Evolutionary conservation across 331 rosid genomes (phyloP), one percentile per base, ranked within the genome.

Genomic region (Cydonia oblonga): DNA sequence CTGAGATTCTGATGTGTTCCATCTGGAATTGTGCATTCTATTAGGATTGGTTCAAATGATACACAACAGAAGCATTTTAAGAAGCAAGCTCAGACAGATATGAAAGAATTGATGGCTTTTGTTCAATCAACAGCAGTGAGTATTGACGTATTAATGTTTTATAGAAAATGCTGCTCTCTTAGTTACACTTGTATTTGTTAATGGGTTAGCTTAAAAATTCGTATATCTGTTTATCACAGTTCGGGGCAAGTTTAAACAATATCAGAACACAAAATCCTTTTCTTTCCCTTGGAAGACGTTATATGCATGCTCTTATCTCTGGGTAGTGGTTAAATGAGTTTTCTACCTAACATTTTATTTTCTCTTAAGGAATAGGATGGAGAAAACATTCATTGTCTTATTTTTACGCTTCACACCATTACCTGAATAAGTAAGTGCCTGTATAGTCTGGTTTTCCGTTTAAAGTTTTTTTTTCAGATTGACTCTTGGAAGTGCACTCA

Each of bases 121-220:
- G 99, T 90, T 68, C 97, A 87, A 64, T 79, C 81, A 85, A 95
- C 99, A 54, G 96, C 97, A 53, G 99, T 95, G 87, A 89, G 99
- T 89, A 24, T 79, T 40, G 46, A 57, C 69, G 28, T 19, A 35
- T 75, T 61, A 62, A 1, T 30, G 15, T 75, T 77, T 23, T 66
- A 64, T 57, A 60, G 59, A 28, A 66, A 11, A 38, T 38, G 35
- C 51, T 49, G 5, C 19, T 28, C 28, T 64, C 12, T 16, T 33
- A 30, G 38, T 67, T 40, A 51, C 46, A 7, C 51, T 24, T 51
- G 49, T 3, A 56, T 54, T 16, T 6, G 46, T 29, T 23, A 13
- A 28, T 40, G 67, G 8, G 28, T 73, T 40, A 63, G 62, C 26
- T 28, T 73, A 61, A 25, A 28, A 28, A 56, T 57, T 15, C 23